These are phyloP conservation scores for Nematocida parisii DNA, from an alignment of 371 early-diverging fungal genomes.

Conservation along the genomic window DNA sequence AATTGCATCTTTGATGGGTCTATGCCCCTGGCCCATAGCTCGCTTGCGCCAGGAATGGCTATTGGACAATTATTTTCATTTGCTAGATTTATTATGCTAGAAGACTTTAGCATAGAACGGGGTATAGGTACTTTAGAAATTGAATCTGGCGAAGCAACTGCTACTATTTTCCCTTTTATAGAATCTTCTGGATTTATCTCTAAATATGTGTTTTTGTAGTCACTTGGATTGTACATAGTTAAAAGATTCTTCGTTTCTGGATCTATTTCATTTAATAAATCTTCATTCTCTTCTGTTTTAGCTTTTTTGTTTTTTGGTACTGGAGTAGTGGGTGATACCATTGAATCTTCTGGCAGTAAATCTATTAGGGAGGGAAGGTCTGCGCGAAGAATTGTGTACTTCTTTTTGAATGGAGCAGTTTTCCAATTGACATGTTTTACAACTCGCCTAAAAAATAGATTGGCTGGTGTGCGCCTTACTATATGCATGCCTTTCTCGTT, in stretches of 20 bases:
- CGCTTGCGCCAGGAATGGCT: neutral
- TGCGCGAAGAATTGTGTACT: slow-evolving; percentile 16
- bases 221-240: slow-evolving; percentile 19
- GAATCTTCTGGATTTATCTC: neutral
- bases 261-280: slow-evolving; percentile 28
- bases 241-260: neutral
- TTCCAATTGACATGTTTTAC: neutral
- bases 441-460: slow-evolving; percentile 35
- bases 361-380: slow-evolving; percentile 43
- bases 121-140: neutral
- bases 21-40: slow-evolving; percentile 1
- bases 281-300: slow-evolving; percentile 16
- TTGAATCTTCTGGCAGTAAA: slow-evolving; percentile 32
- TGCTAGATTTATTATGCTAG: neutral
- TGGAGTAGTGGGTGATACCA: neutral
- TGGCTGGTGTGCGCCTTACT: neutral
- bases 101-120: neutral
- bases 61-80: slow-evolving; percentile 13
- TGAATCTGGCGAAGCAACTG: neutral
- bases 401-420: neutral
- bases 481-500: neutral
- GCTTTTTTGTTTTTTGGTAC: neutral
- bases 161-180: neutral
- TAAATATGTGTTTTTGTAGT: neutral
- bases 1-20: slow-evolving; percentile 9